These are phyloP conservation scores for Aspergillus quadricinctus DNA, from an alignment of 2,329 filamentous ascomycete species.

Conservation along the genomic window DNA sequence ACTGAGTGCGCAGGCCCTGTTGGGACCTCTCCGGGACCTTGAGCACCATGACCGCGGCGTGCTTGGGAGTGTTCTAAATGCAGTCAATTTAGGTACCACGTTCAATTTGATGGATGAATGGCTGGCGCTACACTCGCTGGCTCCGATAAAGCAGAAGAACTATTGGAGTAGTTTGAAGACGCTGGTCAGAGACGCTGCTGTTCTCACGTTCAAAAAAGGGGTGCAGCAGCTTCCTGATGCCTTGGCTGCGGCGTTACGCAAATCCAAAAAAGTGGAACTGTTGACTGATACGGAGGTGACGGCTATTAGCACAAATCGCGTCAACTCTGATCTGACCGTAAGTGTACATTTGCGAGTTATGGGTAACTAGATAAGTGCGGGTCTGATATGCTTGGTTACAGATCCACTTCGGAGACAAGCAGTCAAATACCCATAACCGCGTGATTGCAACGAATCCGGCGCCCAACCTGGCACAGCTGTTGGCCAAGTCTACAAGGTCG, in stretches of 20 bases:
- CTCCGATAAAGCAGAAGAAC: slow-evolving; percentile 7
- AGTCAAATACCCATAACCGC: slow-evolving; percentile 20
- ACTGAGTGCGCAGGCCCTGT: slow-evolving; percentile 66
- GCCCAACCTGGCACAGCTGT: slow-evolving; percentile 21
- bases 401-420: slow-evolving; percentile 12
- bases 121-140: slow-evolving; percentile 19
- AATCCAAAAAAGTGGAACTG: slow-evolving; percentile 58
- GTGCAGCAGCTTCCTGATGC: slow-evolving; percentile 57
- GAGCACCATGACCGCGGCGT: slow-evolving; percentile 34
- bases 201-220: slow-evolving; percentile 50
- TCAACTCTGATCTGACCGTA: slow-evolving; percentile 22
- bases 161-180: slow-evolving; percentile 15
- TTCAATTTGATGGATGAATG: slow-evolving; percentile 23
- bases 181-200: slow-evolving; percentile 26
- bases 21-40: slow-evolving; percentile 49
- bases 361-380: not conserved
- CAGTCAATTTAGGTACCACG: slow-evolving; percentile 5
- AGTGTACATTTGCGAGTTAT: not conserved
- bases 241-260: slow-evolving; percentile 49
- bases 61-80: slow-evolving; percentile 13
- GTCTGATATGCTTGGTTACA: slow-evolving; percentile 3
- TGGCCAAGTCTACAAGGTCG: slow-evolving; percentile 12
- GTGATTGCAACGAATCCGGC: slow-evolving; percentile 32
- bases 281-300: slow-evolving; percentile 48
- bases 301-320: slow-evolving; percentile 34